Evolutionary conservation across 1,284 basidiomycete genomes (phyloP), one percentile per base, ranked within the genome.

Genomic region (Moesziomyces sp.): DNA sequence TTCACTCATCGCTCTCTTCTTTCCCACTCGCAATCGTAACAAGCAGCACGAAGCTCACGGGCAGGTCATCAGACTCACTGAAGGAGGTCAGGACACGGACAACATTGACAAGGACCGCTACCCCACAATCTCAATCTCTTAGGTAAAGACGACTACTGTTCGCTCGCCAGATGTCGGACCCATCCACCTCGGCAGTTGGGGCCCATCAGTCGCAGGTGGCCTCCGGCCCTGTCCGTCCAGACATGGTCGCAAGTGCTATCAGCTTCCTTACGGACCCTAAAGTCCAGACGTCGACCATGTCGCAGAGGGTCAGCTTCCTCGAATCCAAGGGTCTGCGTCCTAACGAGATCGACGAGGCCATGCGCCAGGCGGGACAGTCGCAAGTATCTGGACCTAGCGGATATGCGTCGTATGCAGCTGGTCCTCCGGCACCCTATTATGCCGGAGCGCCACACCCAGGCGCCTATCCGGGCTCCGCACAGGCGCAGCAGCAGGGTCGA

Each of bases 271-370:
- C 64, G 7, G 81, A 84, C 47, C 80, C 82, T n/a, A 83, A 92
- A 90, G 86, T 88, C 26, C 82, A 85, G 82, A 87, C 89, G 28
- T 92, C 93, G 2, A 87, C 93, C 2, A 85, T 97, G 35, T 88
- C 91, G 5, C 93, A 96, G 83, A 89, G 93, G 51, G 89, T 99
- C 52, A 91, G 93, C 79, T 99, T 98, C 86, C 89, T 99, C 24
- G 92, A 97, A 82, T 91, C 93, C 6, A 98, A 98, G 84, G 96
- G 96, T 1, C 87, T 99, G 26, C 91, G 90, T 0, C 88, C 88
- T 18, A 83, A 87, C 14, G 96, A 99, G 85, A 95, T 98, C 70
- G 93, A 97, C 84, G 87, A 90, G 58, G 96, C 94, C 6, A 85
- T 98, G 76, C 87, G 88, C 64, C 90, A 80, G 45, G 64, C 74